Percentiles rank a stretch among this genome's conserved stretches.
Evolutionary conservation across 768 basidiomycete genomes (phyloP).

Genomic region (Dendrothele bispora): DNA sequence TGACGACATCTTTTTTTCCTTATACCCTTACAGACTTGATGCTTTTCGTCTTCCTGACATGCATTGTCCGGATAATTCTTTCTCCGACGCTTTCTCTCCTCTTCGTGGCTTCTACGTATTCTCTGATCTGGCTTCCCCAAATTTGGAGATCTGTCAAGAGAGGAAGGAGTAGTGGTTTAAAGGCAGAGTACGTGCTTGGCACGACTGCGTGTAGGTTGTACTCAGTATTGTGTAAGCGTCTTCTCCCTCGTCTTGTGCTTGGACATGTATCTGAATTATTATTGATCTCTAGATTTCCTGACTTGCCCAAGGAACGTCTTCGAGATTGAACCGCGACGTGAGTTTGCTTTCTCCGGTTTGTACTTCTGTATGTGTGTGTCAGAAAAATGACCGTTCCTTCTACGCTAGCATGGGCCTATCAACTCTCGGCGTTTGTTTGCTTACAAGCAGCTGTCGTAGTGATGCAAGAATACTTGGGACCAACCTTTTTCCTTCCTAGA

Average conservation of each 20-base stretch:
- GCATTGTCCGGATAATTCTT: conserved; percentile 74
- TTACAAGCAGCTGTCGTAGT: conserved; percentile 62
- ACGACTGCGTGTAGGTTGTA: conserved; percentile 72
- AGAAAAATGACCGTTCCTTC: no score
- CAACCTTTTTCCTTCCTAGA: conserved; percentile 80
- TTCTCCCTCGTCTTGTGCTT: not conserved
- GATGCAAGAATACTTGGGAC: conserved; percentile 75
- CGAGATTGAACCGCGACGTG: conserved; percentile 75
- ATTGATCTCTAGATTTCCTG: conserved; percentile 62
- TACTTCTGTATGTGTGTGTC: no score
- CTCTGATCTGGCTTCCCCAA: conserved; percentile 83
- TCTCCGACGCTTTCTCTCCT: conserved; percentile 64
- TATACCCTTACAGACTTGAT: no score
- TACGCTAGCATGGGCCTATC: conserved; percentile 61
- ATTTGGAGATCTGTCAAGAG: conserved; percentile 75
- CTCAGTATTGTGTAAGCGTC: conserved; percentile 69
- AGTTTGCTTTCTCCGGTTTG: conserved; percentile 28
- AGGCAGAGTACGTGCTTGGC: conserved; percentile 72
- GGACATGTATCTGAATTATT: conserved; percentile 1
- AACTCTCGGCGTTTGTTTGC: conserved; percentile 57
- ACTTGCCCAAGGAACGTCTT: conserved; percentile 84
- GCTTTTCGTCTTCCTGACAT: conserved; percentile 65
- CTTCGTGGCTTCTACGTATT: conserved; percentile 70
- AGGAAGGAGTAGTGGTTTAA: conserved; percentile 68
- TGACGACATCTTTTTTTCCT: conserved; percentile 10